A percentile compares a stretch with the other conserved stretches of the same genome.
These are phyloP conservation scores for Gaultheria prostrata DNA, from an alignment of 148 eudicot genomes.

Conservation along the genomic window DNA sequence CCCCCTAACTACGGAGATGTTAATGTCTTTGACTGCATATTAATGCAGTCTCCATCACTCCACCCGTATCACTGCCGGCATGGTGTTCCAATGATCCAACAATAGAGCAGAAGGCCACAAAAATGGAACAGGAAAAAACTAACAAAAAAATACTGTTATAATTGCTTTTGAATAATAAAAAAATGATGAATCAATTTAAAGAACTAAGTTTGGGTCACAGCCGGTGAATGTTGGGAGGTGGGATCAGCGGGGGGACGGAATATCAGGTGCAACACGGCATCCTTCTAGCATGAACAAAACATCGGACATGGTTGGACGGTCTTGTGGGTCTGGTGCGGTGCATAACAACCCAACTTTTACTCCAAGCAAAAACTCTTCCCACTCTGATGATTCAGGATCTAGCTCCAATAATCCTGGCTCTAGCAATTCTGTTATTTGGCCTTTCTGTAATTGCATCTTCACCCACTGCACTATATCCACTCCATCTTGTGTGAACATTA, in stretches of 20 bases:
- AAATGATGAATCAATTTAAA: background rate
- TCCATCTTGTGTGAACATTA: conserved; percentile 58
- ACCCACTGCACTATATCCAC: conserved; percentile 76
- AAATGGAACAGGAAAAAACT: background rate
- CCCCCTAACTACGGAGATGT: background rate
- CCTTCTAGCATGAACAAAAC: conserved; percentile 31
- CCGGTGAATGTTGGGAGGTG: conserved; percentile 26
- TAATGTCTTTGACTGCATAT: background rate
- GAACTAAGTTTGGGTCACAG: conserved; percentile 6
- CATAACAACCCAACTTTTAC: conserved; percentile 63
- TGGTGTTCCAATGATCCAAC: background rate
- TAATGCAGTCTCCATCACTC: too few species aligned
- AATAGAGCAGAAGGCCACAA: background rate
- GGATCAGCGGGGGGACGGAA: conserved; percentile 23
- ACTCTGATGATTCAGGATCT: conserved; percentile 69
- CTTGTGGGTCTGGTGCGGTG: conserved; percentile 49
- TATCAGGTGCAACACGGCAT: conserved; percentile 25
- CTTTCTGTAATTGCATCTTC: conserved; percentile 57
- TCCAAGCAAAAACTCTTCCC: conserved; percentile 83
- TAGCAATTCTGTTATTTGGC: conserved; percentile 54
- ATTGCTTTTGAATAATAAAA: background rate
- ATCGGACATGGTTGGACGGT: conserved; percentile 26
- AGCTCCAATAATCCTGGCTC: conserved; percentile 65
- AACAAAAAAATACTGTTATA: background rate
- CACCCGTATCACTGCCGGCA: background rate